Evolutionary conservation across 495 filamentous ascomycete genomes (phyloP), one percentile per base, ranked within the genome.

Genomic region (Penicillium pancosmium): DNA sequence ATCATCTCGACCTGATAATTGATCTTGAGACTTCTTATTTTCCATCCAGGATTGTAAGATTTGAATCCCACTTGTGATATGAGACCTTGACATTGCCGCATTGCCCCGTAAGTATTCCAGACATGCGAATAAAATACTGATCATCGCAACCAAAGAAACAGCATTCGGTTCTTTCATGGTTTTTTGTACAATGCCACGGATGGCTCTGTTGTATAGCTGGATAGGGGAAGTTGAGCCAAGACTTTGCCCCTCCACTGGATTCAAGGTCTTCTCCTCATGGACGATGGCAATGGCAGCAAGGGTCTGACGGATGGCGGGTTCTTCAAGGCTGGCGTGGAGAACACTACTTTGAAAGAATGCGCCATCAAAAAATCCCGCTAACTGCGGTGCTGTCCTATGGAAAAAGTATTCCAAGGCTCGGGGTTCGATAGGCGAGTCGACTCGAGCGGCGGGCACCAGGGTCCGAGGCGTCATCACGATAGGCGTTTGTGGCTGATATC

Each of bases 221-320:
- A 36, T 36, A 9, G 34, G 13, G 6, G 34, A 36, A 58, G 35
- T n/a, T 33, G 50, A 19, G 61, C 33, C 4, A 55, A n/a, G 4
- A 54, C 13, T 9, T 40, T 23, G 16, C 9, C 12, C 6, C 13
- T 8, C 33, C 5, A 43, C n/a, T 50, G 36, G 5, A 25, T 8
- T 6, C 11, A 25, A 7, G 15, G 38, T 27, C 35, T 40, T 44
- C 52, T 52, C 47, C 62, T 87, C 86, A 55, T 87, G 85, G 40
- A 88, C 68, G 0, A 84, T 81, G 49, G 83, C 83, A 31, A 89
- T 72, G 23, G 85, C 86, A n/a, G 87, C 77, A 5, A 87, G 80
- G 9, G 85, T 84, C 63, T 88, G 84, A 25, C 81, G 78, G 54
- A 88, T 84, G 4, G 83, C 75, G 12, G 85, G 74, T 64, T 87